Conservation (phyloP, 306 rosid genomes). For the Hippophae rhamnoides region DNA sequence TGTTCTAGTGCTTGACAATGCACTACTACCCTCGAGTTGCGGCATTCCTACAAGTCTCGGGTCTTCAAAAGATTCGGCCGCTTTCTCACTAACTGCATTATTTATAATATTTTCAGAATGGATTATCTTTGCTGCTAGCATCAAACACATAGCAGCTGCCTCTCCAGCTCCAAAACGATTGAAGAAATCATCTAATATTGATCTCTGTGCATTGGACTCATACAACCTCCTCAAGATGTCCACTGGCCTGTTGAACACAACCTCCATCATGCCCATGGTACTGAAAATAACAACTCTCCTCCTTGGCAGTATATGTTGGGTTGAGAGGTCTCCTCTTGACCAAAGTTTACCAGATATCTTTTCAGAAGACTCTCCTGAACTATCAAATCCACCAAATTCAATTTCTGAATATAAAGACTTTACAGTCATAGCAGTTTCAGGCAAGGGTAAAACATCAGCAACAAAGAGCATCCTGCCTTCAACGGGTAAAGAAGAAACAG, state of each 20-base stretch:
- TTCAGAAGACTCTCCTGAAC: constrained; percentile 58
- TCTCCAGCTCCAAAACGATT: constrained; percentile 94
- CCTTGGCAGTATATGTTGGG: constrained; percentile 91
- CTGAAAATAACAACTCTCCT: constrained; percentile 83
- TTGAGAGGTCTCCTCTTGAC: constrained; percentile 95
- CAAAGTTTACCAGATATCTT: constrained; percentile 73
- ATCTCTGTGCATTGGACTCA: constrained; percentile 73
- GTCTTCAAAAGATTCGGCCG: constrained; percentile 96
- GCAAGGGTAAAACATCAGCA: constrained; percentile 81
- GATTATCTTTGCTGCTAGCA: constrained; percentile 78
- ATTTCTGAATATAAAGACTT: constrained; percentile 83
- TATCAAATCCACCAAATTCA: constrained; percentile 69
- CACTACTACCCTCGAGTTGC: constrained; percentile 76
- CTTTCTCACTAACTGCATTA: constrained; percentile 75
- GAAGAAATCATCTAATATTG: constrained; percentile 89
- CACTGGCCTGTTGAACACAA: constrained; percentile 88
- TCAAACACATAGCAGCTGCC: constrained; percentile 93
- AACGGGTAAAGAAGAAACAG: constrained; percentile 74
- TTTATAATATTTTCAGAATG: constrained; percentile 72
- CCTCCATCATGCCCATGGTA: constrained; percentile 97
- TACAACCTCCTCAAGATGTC: constrained; percentile 79
- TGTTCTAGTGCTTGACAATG: constrained; percentile 73
- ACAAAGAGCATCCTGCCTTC: constrained; percentile 97
- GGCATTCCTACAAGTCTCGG: constrained; percentile 98
- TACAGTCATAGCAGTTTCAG: constrained; percentile 62